Percentiles rank a stretch among this genome's conserved stretches.
phyloP scores from a whole-genome alignment of 805 yeast species.

The Hanseniaspora pseudoguilliermondii region DNA sequence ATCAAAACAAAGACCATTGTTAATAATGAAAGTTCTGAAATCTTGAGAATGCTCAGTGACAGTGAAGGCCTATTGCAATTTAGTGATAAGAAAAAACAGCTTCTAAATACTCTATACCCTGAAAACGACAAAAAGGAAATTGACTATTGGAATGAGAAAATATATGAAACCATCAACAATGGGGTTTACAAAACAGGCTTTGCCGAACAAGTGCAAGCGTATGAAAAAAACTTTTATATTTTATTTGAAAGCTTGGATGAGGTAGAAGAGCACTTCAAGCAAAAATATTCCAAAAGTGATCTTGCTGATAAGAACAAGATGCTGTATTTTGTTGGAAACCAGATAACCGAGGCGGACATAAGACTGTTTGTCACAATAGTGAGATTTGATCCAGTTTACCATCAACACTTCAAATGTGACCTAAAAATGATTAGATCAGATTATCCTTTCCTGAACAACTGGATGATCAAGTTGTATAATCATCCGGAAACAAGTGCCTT shows the following conservation, averaged over 20 bases:
- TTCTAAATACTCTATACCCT: constrained; percentile 40
- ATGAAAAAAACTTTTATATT: constrained; percentile 51
- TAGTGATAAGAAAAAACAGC: constrained; percentile 29
- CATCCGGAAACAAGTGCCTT: constrained; percentile 42
- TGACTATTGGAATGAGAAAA: constrained; percentile 69
- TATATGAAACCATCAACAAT: constrained; percentile 74
- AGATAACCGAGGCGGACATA: constrained; percentile 80
- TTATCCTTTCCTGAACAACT: constrained; percentile 64
- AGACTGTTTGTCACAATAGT: constrained; percentile 76
- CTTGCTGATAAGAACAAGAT: constrained; percentile 19
- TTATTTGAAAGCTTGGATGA: constrained; percentile 58
- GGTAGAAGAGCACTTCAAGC: constrained; percentile 48
- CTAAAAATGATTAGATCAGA: constrained; percentile 64
- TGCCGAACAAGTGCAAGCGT: constrained; percentile 70
- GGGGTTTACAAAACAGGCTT: constrained; percentile 92
- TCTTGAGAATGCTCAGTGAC: constrained; percentile 63
- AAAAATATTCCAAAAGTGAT: constrained; percentile 27
- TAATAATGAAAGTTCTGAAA: constrained; percentile 81
- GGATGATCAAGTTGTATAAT: constrained; percentile 83
- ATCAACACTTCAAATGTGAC: constrained; percentile 91
- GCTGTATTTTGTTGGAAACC: constrained; percentile 46
- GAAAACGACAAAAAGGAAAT: constrained; percentile 38
- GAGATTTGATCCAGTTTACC: constrained; percentile 86
- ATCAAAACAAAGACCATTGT: constrained; percentile 70
- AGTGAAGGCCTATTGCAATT: constrained; percentile 20